Evolutionary conservation across 2,329 filamentous ascomycete species (phyloP).

Genomic region (Fusarium lateritium): DNA sequence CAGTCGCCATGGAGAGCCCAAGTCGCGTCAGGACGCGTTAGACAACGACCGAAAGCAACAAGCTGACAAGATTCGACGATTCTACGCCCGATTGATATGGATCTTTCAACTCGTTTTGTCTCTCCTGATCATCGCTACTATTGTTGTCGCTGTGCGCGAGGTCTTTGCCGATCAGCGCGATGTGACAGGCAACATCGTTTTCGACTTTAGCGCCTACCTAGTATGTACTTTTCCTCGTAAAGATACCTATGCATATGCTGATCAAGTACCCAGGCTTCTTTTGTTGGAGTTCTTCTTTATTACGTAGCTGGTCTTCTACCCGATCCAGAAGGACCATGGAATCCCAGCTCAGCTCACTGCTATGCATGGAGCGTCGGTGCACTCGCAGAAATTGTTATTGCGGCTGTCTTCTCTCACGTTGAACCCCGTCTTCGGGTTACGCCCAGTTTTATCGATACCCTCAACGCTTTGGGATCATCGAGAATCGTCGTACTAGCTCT

Average conservation of each 20-base stretch:
- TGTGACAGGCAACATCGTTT: conserved; percentile 48
- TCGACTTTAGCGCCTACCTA: conserved; percentile 60
- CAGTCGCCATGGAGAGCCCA: conserved; percentile 47
- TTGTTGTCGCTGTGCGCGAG: conserved; percentile 52
- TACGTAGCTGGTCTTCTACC: conserved; percentile 60
- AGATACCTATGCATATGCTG: background rate
- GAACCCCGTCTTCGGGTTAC: conserved; percentile 51
- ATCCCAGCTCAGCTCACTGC: conserved; percentile 55
- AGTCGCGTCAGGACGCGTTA: conserved; percentile 44
- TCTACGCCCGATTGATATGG: conserved; percentile 56
- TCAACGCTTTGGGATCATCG: conserved; percentile 52
- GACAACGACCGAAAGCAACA: conserved; percentile 50
- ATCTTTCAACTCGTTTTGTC: conserved; percentile 53
- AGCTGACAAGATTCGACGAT: conserved; percentile 47
- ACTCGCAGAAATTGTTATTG: conserved; percentile 56
- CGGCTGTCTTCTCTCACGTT: conserved; percentile 53
- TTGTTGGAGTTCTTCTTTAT: conserved; percentile 59
- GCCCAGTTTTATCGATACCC: conserved; percentile 47
- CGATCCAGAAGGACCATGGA: conserved; percentile 62
- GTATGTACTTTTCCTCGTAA: conserved; percentile 40
- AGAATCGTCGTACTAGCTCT: conserved; percentile 53
- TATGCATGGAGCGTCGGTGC: conserved; percentile 56
- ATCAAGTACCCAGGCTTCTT: conserved; percentile 52
- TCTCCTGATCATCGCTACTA: conserved; percentile 53
- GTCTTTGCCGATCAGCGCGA: conserved; percentile 51